Percentiles rank a stretch among this genome's conserved stretches.
These are phyloP conservation scores for Aspergillus sp. DNA, from an alignment of 2,329 filamentous ascomycete genomes.

Conservation along the genomic window DNA sequence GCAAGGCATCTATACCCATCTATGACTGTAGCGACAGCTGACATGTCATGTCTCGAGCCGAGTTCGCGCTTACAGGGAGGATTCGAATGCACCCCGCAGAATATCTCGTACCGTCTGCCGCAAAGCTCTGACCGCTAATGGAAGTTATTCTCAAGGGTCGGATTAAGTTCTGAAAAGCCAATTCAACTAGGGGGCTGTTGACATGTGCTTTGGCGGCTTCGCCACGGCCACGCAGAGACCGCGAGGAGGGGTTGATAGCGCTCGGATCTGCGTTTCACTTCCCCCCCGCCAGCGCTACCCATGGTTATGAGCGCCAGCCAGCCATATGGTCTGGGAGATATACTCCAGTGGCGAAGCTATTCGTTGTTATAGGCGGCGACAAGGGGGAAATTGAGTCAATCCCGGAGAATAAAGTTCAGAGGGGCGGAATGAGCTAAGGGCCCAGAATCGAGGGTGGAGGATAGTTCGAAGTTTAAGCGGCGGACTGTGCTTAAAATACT, in stretches of 20 bases:
- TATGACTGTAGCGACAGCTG: neutral
- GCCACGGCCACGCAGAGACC: neutral
- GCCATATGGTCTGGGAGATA: neutral
- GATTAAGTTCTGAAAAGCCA: neutral
- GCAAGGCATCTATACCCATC: conserved; percentile 9
- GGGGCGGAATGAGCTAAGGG: neutral
- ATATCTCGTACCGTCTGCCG: neutral
- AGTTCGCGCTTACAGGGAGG: conserved; percentile 3
- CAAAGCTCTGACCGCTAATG: neutral
- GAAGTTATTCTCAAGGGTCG: conserved; percentile 6
- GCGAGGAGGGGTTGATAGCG: conserved; percentile 15
- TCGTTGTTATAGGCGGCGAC: conserved; percentile 1
- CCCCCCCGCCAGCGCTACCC: conserved; percentile 2
- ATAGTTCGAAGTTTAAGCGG: neutral
- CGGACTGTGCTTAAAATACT: neutral
- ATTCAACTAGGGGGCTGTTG: neutral
- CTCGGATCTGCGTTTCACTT: conserved; percentile 16
- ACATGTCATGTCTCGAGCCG: neutral
- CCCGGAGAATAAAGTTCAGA: conserved; percentile 7
- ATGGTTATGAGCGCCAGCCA: neutral
- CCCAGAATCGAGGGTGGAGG: neutral
- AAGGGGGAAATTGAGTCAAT: conserved; percentile 6
- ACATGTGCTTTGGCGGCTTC: conserved; percentile 11
- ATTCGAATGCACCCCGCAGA: conserved; percentile 10
- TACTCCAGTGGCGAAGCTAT: conserved; percentile 1